Base-by-base conservation (phyloP, 345 rosid genomes). In the Viola odorata region DNA sequence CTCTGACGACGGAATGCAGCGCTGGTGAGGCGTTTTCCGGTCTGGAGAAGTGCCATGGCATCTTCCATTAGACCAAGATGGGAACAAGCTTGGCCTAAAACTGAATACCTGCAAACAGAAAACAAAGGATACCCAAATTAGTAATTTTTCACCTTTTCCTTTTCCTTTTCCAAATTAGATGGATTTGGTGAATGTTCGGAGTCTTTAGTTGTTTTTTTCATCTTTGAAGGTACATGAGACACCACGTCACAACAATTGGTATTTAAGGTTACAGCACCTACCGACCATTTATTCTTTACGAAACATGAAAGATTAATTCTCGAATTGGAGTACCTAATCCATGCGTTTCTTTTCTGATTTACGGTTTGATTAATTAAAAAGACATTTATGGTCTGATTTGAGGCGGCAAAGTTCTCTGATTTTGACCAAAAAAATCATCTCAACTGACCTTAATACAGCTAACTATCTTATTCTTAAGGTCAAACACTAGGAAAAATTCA, bases 21-120 rank as follows among this genome's bases (percentile, higher is more conserved):
- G 8, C 87, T 77, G 55, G 97, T 87, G 17, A 94, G 83, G 66
- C 99, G 96, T 74, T 87, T 94, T 0, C 96, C 97, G 55, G 91
- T 88, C 66, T 90, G 99, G 51, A 94, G 91, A 0, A 94, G 84
- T 50, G 76, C 96, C 96, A 94, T 82, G 3, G 99, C 97, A 71
- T 94, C 99, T 78, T 94, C 99, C 97, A 94, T 86, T 5, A 94
- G 77, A 44, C 99, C 99, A 1, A 94, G 75, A 61, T 90, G 90
- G 74, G 88, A 81, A 61, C 99, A 94, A 5, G 97, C 99, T 78
- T 89, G 91, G 15, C 99, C 99, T 48, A 90, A 62, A 41, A 90
- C 85, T 70, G 75, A 62, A 69, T 86, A 94, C 82, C 99, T 94
- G 77, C 3, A 7, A 15, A 4, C 55, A 32, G 42, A 41, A 4